A percentile compares a stretch with the other conserved stretches of the same genome.
Conservation (phyloP, 768 basidiomycete species). For the Pulveroboletus sp. region DNA sequence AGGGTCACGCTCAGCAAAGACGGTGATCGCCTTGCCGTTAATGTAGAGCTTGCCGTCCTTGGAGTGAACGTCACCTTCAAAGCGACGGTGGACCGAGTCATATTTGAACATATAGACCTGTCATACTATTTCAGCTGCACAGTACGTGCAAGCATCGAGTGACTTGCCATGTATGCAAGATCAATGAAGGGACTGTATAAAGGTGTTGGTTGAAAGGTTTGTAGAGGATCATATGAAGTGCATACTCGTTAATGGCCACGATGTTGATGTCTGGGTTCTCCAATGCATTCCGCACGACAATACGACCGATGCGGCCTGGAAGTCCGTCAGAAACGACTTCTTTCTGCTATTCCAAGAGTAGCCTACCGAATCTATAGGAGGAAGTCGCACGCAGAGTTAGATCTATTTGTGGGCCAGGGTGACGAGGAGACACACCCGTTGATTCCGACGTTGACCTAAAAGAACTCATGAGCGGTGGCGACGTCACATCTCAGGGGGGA, state of each 20-base stretch:
- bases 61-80: slow-evolving; percentile 76
- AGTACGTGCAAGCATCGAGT: background rate
- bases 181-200: slow-evolving; percentile 87
- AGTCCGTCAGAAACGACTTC: slow-evolving; percentile 13
- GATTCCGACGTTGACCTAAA: slow-evolving; percentile 84
- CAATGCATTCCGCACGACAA: slow-evolving; percentile 94
- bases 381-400: slow-evolving; percentile 10
- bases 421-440: slow-evolving; percentile 65
- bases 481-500: background rate
- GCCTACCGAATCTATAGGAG: slow-evolving; percentile 64
- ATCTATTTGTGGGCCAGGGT: slow-evolving; percentile 1
- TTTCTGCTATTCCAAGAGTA: background rate
- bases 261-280: slow-evolving; percentile 71
- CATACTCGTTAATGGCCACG: slow-evolving; percentile 92
- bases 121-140: background rate
- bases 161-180: slow-evolving; percentile 87
- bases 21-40: slow-evolving; percentile 68
- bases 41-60: slow-evolving; percentile 89
- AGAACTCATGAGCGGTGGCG: slow-evolving; percentile 2
- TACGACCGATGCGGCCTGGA: slow-evolving; percentile 95
- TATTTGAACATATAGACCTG: slow-evolving; percentile 99
- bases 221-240: slow-evolving; percentile 5
- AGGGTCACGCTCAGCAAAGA: slow-evolving; percentile 87
- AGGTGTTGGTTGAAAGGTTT: slow-evolving; percentile 3
- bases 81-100: slow-evolving; percentile 90